Evolutionary conservation across 345 rosid genomes (phyloP).

Genomic region (Melastoma malabathricum): DNA sequence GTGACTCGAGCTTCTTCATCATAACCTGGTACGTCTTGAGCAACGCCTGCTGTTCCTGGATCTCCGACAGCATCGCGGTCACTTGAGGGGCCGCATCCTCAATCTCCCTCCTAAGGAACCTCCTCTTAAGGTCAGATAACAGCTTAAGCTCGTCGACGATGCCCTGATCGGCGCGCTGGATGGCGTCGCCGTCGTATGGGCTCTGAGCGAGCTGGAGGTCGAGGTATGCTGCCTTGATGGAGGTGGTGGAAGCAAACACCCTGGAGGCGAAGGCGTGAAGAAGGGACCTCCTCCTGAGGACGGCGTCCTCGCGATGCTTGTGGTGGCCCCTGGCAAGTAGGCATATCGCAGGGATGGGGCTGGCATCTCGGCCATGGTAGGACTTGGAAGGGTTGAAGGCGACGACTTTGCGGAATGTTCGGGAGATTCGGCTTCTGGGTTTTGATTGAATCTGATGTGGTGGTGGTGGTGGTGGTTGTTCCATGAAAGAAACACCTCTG

Average conservation of each 20-base stretch:
- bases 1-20: slow-evolving; percentile 53
- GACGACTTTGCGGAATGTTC: slow-evolving; percentile 60
- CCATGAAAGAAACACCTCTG: neutral
- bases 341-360: neutral
- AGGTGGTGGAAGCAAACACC: slow-evolving; percentile 61
- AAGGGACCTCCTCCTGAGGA: slow-evolving; percentile 23
- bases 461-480: slow-evolving; percentile 26
- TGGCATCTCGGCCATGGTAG: slow-evolving; percentile 36
- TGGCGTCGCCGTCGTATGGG: slow-evolving; percentile 65
- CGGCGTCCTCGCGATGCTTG: neutral
- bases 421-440: slow-evolving; percentile 46
- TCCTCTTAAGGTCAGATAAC: slow-evolving; percentile 62
- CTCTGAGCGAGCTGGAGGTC: slow-evolving; percentile 90
- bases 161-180: slow-evolving; percentile 71
- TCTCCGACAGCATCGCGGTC: slow-evolving; percentile 78
- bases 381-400: slow-evolving; percentile 29
- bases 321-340: too few species aligned
- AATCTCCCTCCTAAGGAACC: slow-evolving; percentile 50
- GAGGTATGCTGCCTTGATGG: slow-evolving; percentile 86
- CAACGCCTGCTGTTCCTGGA: slow-evolving; percentile 90
- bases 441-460: slow-evolving; percentile 11
- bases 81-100: slow-evolving; percentile 69
- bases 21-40: slow-evolving; percentile 79
- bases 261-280: slow-evolving; percentile 63
- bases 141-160: slow-evolving; percentile 67